These are phyloP conservation scores for Alternaria triticimaculans DNA, from an alignment of 2,329 filamentous ascomycete species.

Conservation along the genomic window DNA sequence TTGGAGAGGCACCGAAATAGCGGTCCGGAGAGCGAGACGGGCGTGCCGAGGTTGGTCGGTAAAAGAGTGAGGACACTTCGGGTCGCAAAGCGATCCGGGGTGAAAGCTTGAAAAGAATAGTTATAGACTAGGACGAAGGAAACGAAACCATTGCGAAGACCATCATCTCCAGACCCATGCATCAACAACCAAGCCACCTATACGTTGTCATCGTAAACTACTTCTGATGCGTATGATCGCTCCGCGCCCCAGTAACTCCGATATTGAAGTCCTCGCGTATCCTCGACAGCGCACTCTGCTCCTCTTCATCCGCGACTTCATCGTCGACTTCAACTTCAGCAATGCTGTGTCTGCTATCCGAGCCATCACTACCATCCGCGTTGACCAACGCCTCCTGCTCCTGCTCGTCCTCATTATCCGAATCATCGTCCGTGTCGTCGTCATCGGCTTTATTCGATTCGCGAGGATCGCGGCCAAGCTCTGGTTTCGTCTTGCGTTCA, in stretches of 20 bases:
- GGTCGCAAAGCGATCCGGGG: too few species aligned
- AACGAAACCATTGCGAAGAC: background rate
- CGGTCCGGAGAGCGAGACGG: too few species aligned
- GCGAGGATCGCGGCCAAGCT: slow-evolving; percentile 43
- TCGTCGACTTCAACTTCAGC: slow-evolving; percentile 4
- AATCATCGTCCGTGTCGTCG: slow-evolving; percentile 35
- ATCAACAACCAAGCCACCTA: background rate
- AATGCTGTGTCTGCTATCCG: background rate
- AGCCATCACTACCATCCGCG: background rate
- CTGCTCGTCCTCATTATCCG: slow-evolving; percentile 5
- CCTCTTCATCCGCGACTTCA: slow-evolving; percentile 17
- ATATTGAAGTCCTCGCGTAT: slow-evolving; percentile 21
- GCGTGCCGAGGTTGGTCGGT: too few species aligned
- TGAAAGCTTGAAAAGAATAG: background rate
- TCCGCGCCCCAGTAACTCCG: slow-evolving; percentile 14
- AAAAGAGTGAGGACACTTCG: too few species aligned
- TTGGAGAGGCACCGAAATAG: too few species aligned
- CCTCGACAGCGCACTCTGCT: slow-evolving; percentile 18
- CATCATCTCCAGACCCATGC: background rate
- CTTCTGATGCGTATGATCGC: slow-evolving; percentile 1
- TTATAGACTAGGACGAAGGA: background rate
- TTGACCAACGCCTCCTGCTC: background rate
- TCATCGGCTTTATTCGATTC: slow-evolving; percentile 40
- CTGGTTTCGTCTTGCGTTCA: slow-evolving; percentile 72
- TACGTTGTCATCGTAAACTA: background rate